These are phyloP conservation scores for Vairimorpha necatrix DNA, from an alignment of 371 early-diverging fungal genomes.

Conservation along the genomic window DNA sequence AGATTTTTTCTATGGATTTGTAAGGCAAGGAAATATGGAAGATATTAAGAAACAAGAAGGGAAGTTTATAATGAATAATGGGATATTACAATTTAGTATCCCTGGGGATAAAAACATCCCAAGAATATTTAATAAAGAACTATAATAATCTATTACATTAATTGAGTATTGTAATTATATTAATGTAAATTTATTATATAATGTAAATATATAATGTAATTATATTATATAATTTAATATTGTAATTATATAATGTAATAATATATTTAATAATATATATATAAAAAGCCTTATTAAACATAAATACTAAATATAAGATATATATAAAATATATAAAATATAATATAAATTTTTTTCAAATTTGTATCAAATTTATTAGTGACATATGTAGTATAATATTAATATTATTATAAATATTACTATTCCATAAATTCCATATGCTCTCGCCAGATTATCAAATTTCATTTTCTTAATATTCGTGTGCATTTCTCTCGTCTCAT, in stretches of 20 bases:
- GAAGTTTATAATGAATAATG: not conserved
- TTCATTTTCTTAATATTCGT: conserved; percentile 41
- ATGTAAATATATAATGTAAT: not conserved
- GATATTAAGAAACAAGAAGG: not conserved
- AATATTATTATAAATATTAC: conserved; percentile 37
- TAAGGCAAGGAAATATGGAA: not conserved
- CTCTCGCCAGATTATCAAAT: conserved; percentile 19
- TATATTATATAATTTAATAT: not conserved
- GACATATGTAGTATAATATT: conserved; percentile 34
- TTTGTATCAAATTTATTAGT: conserved; percentile 23
- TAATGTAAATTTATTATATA: no score
- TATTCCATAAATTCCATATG: conserved; percentile 45
- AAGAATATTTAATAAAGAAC: not conserved
- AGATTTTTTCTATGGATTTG: not conserved
- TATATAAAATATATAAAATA: no score
- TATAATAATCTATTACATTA: no score
- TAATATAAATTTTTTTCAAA: not conserved
- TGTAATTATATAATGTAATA: not conserved
- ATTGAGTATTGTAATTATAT: no score
- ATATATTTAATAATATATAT: no score
- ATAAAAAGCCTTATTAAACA: no score
- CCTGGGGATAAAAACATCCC: not conserved
- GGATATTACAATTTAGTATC: conserved; percentile 1
- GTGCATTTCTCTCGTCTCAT: conserved; percentile 44
- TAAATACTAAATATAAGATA: no score